Conservation (phyloP, 140 eudicot species). For the Anethum foeniculum region DNA sequence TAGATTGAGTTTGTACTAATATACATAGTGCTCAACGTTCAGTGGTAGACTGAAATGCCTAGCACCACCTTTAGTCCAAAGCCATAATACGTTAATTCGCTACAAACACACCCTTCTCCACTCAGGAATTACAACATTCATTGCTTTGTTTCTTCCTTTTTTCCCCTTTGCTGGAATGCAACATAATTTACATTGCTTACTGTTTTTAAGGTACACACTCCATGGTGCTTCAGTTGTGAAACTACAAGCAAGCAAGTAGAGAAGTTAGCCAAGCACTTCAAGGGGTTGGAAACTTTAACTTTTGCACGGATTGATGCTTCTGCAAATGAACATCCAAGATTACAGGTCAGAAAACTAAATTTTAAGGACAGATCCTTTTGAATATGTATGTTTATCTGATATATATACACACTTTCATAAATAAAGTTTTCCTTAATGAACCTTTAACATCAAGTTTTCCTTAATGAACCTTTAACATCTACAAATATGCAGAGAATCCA, state of each 20-base stretch:
- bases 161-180: not conserved
- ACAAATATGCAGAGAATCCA: not conserved
- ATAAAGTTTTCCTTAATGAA: not conserved
- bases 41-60: not conserved
- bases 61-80: not conserved
- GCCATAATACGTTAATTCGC: not conserved
- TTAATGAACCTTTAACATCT: not conserved
- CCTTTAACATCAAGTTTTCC: not conserved
- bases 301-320: constrained; percentile 87
- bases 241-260: constrained; percentile 78
- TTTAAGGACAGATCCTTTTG: not conserved
- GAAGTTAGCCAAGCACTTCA: constrained; percentile 87
- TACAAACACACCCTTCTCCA: not conserved
- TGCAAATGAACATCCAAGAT: constrained; percentile 72
- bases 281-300: constrained; percentile 56
- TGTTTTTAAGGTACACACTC: constrained; percentile 65
- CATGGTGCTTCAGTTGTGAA: constrained; percentile 88
- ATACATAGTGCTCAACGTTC: not conserved
- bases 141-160: not conserved
- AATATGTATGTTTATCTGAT: not conserved
- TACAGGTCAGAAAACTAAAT: constrained; percentile 34
- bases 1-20: not conserved
- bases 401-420: not conserved
- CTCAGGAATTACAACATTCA: not conserved
- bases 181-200: not conserved